Percentiles rank a stretch among this genome's conserved stretches.
Evolutionary conservation across 352 stramenopile genomes (phyloP).

Genomic region (Pythium utonaiense): DNA sequence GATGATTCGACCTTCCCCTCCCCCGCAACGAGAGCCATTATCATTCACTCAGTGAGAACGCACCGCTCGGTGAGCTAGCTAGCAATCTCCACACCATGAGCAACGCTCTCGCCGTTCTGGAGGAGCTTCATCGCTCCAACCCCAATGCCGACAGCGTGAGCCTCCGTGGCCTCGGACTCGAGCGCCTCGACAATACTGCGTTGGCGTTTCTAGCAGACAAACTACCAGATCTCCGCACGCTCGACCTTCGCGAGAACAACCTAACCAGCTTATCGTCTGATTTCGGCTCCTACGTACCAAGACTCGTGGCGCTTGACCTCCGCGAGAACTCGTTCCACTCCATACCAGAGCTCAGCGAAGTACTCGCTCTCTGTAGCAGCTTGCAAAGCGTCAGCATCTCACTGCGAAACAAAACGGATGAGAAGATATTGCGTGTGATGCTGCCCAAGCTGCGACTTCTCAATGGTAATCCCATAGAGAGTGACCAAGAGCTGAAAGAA

Average conservation of each 20-base stretch:
- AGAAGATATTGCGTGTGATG: slow-evolving; percentile 52
- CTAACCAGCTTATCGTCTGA: slow-evolving; percentile 35
- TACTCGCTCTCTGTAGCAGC: slow-evolving; percentile 37
- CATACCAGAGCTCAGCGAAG: slow-evolving; percentile 37
- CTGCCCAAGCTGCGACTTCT: slow-evolving; percentile 56
- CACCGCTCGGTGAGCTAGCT: background rate
- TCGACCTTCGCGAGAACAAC: slow-evolving; percentile 58
- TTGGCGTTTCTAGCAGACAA: slow-evolving; percentile 39
- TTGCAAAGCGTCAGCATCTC: slow-evolving; percentile 62
- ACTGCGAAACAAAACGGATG: slow-evolving; percentile 39
- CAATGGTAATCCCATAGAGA: slow-evolving; percentile 38
- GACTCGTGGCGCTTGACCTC: slow-evolving; percentile 61
- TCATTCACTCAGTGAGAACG: background rate
- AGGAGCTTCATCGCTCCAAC: slow-evolving; percentile 36
- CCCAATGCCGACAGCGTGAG: slow-evolving; percentile 41
- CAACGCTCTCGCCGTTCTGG: slow-evolving; percentile 40
- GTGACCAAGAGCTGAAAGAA: background rate
- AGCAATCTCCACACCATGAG: slow-evolving; percentile 20
- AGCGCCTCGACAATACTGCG: slow-evolving; percentile 26
- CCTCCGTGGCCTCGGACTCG: slow-evolving; percentile 33
- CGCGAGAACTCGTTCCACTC: slow-evolving; percentile 46
- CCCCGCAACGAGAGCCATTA: background rate
- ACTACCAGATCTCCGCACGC: slow-evolving; percentile 43
- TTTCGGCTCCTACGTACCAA: slow-evolving; percentile 36
- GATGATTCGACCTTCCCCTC: background rate